Conservation (phyloP, 805 yeast genomes). For the Myxozyma geophila region DNA sequence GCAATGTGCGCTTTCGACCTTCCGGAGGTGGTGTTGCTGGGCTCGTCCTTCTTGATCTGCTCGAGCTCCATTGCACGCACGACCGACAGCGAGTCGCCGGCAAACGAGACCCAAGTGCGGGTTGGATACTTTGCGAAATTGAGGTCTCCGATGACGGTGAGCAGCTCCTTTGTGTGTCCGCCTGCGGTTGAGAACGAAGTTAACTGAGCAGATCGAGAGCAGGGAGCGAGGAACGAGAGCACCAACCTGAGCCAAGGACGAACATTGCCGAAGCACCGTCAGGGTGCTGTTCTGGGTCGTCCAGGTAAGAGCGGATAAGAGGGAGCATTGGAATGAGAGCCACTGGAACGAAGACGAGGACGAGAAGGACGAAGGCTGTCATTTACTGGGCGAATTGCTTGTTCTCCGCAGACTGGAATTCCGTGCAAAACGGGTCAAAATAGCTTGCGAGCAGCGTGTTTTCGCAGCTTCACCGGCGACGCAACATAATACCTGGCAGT, state of each 20-base stretch:
- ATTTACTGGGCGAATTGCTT: neutral
- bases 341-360: neutral
- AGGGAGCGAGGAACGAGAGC: neutral
- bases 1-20: slow-evolving; percentile 42
- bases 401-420: neutral
- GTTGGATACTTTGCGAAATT: slow-evolving; percentile 39
- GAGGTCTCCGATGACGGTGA: slow-evolving; percentile 60
- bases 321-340: neutral
- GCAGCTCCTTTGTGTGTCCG: slow-evolving; percentile 49
- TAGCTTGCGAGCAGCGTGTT: too few relatives aligned
- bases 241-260: slow-evolving; percentile 80
- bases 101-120: slow-evolving; percentile 49
- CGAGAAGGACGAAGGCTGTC: too few relatives aligned
- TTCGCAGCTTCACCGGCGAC: too few relatives aligned
- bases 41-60: neutral
- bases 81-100: slow-evolving; percentile 59
- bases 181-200: slow-evolving; percentile 54
- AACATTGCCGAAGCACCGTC: slow-evolving; percentile 50
- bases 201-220: slow-evolving; percentile 61
- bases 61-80: slow-evolving; percentile 42
- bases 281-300: slow-evolving; percentile 9
- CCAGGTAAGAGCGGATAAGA: slow-evolving; percentile 8
- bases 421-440: too few relatives aligned
- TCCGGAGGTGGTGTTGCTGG: slow-evolving; percentile 39
- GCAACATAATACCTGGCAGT: too few relatives aligned